A percentile compares a stretch with the other conserved stretches of the same genome.
phyloP scores from a whole-genome alignment of 1,284 basidiomycete genomes.

The Neonothopanus nambi region DNA sequence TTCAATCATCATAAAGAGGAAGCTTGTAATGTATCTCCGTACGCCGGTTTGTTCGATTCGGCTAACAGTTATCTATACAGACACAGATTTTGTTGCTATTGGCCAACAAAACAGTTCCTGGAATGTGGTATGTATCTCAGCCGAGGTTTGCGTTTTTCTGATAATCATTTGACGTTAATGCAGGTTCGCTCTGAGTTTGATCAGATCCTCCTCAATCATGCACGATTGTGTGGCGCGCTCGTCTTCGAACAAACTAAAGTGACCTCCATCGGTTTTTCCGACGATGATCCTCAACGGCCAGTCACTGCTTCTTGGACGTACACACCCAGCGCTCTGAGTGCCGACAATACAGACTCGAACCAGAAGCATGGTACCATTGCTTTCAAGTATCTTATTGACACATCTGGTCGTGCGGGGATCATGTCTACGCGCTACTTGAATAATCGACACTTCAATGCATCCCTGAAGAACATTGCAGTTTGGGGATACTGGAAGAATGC shows the following conservation, averaged over 20 bases:
- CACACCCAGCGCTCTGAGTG: not conserved
- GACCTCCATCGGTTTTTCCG: constrained; percentile 28
- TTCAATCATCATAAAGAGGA: constrained; percentile 20
- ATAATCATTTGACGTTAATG: not conserved
- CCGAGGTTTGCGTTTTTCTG: not conserved
- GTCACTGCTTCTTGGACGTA: constrained; percentile 24
- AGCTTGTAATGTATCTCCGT: constrained; percentile 8
- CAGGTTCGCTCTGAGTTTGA: constrained; percentile 50
- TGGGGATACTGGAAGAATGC: constrained; percentile 47
- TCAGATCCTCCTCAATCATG: constrained; percentile 45
- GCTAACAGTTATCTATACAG: not conserved
- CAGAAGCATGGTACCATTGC: constrained; percentile 32
- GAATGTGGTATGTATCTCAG: constrained; percentile 18
- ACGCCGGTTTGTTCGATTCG: not conserved
- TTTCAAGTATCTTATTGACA: constrained; percentile 52
- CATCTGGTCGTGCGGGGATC: constrained; percentile 46
- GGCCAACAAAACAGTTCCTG: constrained; percentile 18
- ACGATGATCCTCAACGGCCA: constrained; percentile 23
- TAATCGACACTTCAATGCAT: constrained; percentile 45
- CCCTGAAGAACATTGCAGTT: constrained; percentile 43
- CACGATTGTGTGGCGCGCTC: constrained; percentile 36
- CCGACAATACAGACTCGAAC: constrained; percentile 7
- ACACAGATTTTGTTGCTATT: constrained; percentile 19
- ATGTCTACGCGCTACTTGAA: constrained; percentile 47
- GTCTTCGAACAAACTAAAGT: constrained; percentile 43